These are phyloP conservation scores for Marchantia paleacea DNA, from an alignment of 225 moss, liverwort and hornwort genomes.

Conservation along the genomic window DNA sequence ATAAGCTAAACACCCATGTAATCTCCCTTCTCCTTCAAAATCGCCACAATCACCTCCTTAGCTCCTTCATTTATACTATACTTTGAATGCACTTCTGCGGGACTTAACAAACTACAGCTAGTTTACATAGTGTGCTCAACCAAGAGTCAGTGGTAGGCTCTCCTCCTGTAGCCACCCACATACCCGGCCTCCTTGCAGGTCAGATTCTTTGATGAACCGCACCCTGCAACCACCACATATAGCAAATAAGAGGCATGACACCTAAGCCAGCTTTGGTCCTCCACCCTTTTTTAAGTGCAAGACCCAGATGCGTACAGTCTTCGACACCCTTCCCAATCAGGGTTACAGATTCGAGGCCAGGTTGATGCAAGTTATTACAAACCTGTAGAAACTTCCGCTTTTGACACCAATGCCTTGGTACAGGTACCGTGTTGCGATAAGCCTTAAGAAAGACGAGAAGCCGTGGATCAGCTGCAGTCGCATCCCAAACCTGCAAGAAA, in stretches of 20 bases:
- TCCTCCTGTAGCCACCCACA: conserved; percentile 97
- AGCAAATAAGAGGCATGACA: conserved; percentile 99
- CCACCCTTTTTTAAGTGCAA: conserved; percentile 85
- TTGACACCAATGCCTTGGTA: conserved; percentile 99
- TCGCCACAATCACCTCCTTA: not conserved
- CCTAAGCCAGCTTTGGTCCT: conserved; percentile 89
- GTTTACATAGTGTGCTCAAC: conserved; percentile 46
- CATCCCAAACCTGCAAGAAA: conserved; percentile 86
- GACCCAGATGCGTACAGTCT: conserved; percentile 84
- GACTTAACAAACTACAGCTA: conserved; percentile 31
- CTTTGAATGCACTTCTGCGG: conserved; percentile 4
- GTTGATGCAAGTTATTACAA: conserved; percentile 53
- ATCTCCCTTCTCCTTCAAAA: not conserved
- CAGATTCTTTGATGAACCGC: conserved; percentile 91
- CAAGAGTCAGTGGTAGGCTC: conserved; percentile 70
- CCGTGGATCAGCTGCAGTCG: conserved; percentile 97
- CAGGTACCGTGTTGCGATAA: conserved; percentile 98
- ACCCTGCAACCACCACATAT: conserved; percentile 99
- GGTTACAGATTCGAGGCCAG: conserved; percentile 57
- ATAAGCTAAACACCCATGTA: not conserved
- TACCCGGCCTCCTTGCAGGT: conserved; percentile 97
- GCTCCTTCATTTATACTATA: conserved; percentile 12
- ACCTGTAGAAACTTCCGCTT: conserved; percentile 99
- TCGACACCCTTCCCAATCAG: conserved; percentile 71
- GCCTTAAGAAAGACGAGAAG: conserved; percentile 94